A percentile compares a stretch with the other conserved stretches of the same genome.
phyloP scores from a whole-genome alignment of 306 rosid genomes.

The Lotus japonicus region DNA sequence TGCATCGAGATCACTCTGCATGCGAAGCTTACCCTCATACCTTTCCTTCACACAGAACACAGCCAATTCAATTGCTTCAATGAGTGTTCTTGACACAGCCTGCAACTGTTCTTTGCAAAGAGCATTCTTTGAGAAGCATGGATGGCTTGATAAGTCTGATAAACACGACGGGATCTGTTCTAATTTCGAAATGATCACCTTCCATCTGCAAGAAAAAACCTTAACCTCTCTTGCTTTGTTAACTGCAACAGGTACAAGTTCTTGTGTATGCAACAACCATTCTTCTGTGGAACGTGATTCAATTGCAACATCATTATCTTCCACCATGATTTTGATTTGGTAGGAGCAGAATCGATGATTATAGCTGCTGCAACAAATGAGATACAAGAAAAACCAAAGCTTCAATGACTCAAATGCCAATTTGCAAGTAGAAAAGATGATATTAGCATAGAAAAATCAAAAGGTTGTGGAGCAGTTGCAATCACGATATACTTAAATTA shows the following conservation, averaged over 20 bases:
- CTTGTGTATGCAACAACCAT: constrained; percentile 53
- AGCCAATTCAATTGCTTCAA: constrained; percentile 44
- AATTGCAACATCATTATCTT: constrained; percentile 34
- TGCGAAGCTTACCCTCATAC: constrained; percentile 79
- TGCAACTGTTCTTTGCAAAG: constrained; percentile 92
- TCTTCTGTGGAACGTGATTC: constrained; percentile 53
- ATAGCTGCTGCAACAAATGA: constrained; percentile 30
- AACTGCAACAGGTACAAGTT: constrained; percentile 65
- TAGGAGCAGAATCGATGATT: constrained; percentile 4
- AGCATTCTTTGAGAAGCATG: constrained; percentile 78
- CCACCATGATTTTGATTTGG: constrained; percentile 60
- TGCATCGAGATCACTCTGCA: constrained; percentile 87
- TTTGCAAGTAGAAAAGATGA: constrained; percentile 7
- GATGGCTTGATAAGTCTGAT: constrained; percentile 86
- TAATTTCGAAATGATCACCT: constrained; percentile 66
- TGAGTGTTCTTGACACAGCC: constrained; percentile 53
- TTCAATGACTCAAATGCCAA: constrained; percentile 25
- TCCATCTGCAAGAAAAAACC: constrained; percentile 75
- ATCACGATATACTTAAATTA: constrained; percentile 41
- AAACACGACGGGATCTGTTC: constrained; percentile 72
- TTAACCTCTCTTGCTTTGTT: constrained; percentile 64
- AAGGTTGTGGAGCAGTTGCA: constrained; percentile 63
- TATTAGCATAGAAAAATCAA: constrained; percentile 23
- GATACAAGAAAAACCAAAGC: constrained; percentile 20
- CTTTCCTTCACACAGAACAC: constrained; percentile 62